These are phyloP conservation scores for Umbelopsis sp. DNA, from an alignment of 192 early-diverging fungal genomes.

Conservation along the genomic window DNA sequence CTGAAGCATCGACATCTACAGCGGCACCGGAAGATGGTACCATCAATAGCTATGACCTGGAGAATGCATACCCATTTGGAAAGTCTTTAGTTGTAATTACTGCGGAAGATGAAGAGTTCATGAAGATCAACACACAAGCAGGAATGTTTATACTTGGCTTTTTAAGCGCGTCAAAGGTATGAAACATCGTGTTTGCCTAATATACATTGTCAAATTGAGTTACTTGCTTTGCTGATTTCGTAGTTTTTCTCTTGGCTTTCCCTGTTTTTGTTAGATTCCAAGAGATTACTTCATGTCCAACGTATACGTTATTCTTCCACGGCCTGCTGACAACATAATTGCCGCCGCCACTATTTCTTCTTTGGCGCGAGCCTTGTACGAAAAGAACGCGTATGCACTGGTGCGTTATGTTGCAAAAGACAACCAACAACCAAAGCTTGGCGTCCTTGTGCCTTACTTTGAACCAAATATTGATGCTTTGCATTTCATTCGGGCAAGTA, in stretches of 20 bases:
- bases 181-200: neutral
- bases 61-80: slow-evolving; percentile 70
- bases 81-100: slow-evolving; percentile 66
- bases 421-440: slow-evolving; percentile 60
- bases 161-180: slow-evolving; percentile 46
- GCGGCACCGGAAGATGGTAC: slow-evolving; percentile 22
- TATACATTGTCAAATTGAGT: neutral
- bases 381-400: slow-evolving; percentile 56
- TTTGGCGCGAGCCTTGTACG: slow-evolving; percentile 49
- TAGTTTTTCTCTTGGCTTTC: neutral
- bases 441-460: slow-evolving; percentile 59
- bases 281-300: slow-evolving; percentile 57
- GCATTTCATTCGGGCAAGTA: slow-evolving; percentile 45
- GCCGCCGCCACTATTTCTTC: slow-evolving; percentile 50
- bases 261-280: slow-evolving; percentile 49
- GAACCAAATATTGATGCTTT: slow-evolving; percentile 40
- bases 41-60: slow-evolving; percentile 50
- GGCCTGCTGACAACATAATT: slow-evolving; percentile 31
- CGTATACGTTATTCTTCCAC: slow-evolving; percentile 52
- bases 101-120: slow-evolving; percentile 59
- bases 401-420: slow-evolving; percentile 60
- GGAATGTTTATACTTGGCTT: slow-evolving; percentile 67
- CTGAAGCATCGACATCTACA: neutral
- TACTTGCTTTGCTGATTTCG: no score
- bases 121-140: slow-evolving; percentile 57